Evolutionary conservation across 495 filamentous ascomycete species (phyloP), one percentile per base, ranked within the genome.

Genomic region (Entonaema liquescens): DNA sequence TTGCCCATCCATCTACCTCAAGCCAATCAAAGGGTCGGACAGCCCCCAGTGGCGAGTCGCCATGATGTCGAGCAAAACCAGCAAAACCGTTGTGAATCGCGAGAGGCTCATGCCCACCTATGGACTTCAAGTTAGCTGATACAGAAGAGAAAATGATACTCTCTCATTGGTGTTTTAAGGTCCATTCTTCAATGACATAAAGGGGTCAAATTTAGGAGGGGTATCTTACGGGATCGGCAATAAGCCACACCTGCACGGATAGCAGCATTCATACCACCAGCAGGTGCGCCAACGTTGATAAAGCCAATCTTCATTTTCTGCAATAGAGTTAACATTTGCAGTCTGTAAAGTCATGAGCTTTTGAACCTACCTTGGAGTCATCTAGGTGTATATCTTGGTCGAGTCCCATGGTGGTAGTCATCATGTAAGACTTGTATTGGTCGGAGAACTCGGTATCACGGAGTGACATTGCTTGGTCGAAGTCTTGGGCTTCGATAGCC

Each of bases 191-290:
- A 8, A 25, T 7, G 23, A 6, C 3, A 11, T 7, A 44, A 17
- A 25, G 25, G 36, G 19, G 7, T 28, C 23, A 5, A 5, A 40
- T 53, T 2, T n/a, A 38, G 62, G 5, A 35, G 29, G 35, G 44
- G 17, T 61, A 11, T 29, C 70, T 68, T 68, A 73, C 95, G 90
- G n/a, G 91, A 91, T 33, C 96, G 79, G 77, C 95, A 98, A 83
- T 97, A 99, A n/a, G 93, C 92, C 11, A 97, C 94, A 11, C 93
- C 95, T 17, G 93, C 95, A 59, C 96, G 90, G 17, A 97, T 97
- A 21, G 96, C 95, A 47, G 94, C 93, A 80, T 99, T 99, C 90
- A 99, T 98, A 77, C 96, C 96, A 74, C 95, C 96, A n/a, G 96
- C 96, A 5, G 96, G 96, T 28, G 96, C 96, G 70, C 96, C 96